Conservation (phyloP, 2,329 filamentous ascomycete genomes). For the Verticillium tricorpus region DNA sequence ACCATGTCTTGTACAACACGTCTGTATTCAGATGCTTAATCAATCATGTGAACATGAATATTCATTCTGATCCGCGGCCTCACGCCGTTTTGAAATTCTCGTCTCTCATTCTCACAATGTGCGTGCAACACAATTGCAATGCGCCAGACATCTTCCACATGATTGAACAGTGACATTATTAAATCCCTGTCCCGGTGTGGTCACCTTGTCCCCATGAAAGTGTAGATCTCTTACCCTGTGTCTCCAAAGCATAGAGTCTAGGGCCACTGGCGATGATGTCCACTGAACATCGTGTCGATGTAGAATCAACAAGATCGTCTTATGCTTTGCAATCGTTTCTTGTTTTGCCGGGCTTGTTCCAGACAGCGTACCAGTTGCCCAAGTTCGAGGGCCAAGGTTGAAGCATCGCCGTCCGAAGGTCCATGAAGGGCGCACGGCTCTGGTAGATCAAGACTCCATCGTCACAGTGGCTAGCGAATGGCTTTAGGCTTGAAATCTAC, state of each 20-base stretch:
- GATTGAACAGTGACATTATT: too few species aligned
- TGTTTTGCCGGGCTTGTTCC: not conserved
- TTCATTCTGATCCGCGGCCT: not conserved
- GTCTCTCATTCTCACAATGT: too few species aligned
- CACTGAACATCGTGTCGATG: slow-evolving; percentile 12
- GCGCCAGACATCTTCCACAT: too few species aligned
- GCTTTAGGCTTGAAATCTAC: too few species aligned
- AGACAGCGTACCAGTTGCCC: slow-evolving; percentile 3
- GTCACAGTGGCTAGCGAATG: too few species aligned
- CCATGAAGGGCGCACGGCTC: not conserved
- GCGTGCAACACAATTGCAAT: too few species aligned
- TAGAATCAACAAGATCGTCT: slow-evolving; percentile 15
- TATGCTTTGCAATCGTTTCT: slow-evolving; percentile 9
- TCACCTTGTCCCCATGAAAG: not conserved
- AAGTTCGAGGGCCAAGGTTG: not conserved
- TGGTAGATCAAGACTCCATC: not conserved
- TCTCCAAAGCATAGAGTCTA: slow-evolving; percentile 10
- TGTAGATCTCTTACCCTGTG: not conserved
- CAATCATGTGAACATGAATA: not conserved
- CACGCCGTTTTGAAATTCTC: not conserved
- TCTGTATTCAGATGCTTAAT: not conserved
- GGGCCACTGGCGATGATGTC: slow-evolving; percentile 12
- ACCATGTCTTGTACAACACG: not conserved
- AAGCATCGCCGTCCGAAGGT: not conserved
- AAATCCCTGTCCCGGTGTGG: too few species aligned